These are phyloP conservation scores for Pyricularia sp. DNA, from an alignment of 2,329 filamentous ascomycete genomes.

Conservation along the genomic window DNA sequence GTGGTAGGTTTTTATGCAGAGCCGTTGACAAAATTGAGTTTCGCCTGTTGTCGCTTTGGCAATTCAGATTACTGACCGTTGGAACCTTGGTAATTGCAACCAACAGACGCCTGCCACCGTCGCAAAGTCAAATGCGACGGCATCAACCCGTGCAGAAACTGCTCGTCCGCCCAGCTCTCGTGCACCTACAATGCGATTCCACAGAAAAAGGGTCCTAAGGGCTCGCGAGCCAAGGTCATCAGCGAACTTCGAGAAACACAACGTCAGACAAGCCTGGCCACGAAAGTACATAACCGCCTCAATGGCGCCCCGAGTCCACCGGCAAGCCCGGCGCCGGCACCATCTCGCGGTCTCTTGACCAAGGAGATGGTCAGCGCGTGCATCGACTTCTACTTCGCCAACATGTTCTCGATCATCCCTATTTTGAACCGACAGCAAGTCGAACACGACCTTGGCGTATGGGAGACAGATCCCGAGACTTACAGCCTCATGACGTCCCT, in stretches of 20 bases:
- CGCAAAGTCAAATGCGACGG: conserved; percentile 69
- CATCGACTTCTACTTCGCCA: conserved; percentile 58
- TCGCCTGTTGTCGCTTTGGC: background rate
- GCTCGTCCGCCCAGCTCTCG: conserved; percentile 53
- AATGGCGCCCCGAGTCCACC: conserved; percentile 43
- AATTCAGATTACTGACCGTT: background rate
- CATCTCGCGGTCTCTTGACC: conserved; percentile 51
- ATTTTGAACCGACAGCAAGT: conserved; percentile 50
- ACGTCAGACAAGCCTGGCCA: conserved; percentile 53
- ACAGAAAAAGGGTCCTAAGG: conserved; percentile 69
- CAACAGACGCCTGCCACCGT: conserved; percentile 54
- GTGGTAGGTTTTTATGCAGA: conserved; percentile 26
- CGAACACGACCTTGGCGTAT: conserved; percentile 48
- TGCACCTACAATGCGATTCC: conserved; percentile 70
- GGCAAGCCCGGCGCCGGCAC: conserved; percentile 36
- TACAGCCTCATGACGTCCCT: conserved; percentile 58
- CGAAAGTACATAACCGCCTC: conserved; percentile 50
- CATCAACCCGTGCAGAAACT: conserved; percentile 62
- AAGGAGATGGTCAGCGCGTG: conserved; percentile 56
- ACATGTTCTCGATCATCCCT: conserved; percentile 56
- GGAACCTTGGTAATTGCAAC: background rate
- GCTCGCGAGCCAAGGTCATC: conserved; percentile 65
- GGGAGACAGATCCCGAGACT: conserved; percentile 52
- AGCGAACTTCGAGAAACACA: conserved; percentile 63
- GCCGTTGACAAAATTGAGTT: background rate